Evolutionary conservation across 1,284 basidiomycete species (phyloP), one percentile per base, ranked within the genome.

Genomic region (Crepidotus sp.): DNA sequence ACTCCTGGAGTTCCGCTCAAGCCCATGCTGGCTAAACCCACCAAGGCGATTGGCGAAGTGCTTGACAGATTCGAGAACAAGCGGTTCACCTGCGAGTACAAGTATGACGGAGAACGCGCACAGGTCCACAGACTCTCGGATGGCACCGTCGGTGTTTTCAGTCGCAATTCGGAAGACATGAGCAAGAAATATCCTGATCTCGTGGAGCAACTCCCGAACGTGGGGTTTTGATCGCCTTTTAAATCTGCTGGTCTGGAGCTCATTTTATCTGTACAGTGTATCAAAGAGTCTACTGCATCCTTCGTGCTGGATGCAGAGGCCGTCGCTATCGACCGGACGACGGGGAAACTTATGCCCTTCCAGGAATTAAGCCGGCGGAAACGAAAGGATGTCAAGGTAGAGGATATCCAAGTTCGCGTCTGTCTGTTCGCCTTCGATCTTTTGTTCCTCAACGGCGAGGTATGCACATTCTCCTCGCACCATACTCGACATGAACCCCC

Each of bases 11-110:
- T 98, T 4, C 96, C 96, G 0, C 74, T 99, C 32, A 99, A 99
- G 60, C 96, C 96, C 6, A 99, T 99, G 96, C 72, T 99, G 41
- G 96, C 96, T n/a, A 98, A 98, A 65, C 96, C 96, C 3, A 98
- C 96, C 0, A 98, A 98, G 63, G 95, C 95, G 0, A 98, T 99
- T 55, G 83, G 87, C n/a, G 96, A 98, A 64, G 95, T 99, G 5
- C 76, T 99, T 15, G 95, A 99, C 65, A 74, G 94, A 38, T 99
- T 98, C 58, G 96, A 99, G 63, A 83, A 82, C 57, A 93, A 94
- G 63, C 77, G 77, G 36, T 98, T 99, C 62, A 98, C 96, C 4
- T 98, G 95, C 67, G 96, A 99, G 68, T 99, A 98, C 69, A 99
- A 99, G 65, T 99, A 99, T 58, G 96, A 99, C 55, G 96, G 96